Conservation (phyloP, 2,329 filamentous ascomycete species). For the Emmonsia crescens region DNA sequence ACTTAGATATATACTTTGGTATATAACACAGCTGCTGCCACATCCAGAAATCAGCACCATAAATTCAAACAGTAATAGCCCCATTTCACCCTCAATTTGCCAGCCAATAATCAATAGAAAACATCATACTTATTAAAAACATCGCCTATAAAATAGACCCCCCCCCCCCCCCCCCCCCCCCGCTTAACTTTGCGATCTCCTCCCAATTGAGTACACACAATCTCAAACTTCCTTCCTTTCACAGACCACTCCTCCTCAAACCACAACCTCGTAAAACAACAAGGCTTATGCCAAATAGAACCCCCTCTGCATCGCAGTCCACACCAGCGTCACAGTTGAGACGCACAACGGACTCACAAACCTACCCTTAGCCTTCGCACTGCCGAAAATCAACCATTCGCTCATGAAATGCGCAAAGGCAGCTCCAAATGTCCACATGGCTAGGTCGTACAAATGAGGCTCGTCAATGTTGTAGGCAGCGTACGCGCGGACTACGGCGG, state of each 20-base stretch:
- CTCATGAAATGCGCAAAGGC: slow-evolving; percentile 67
- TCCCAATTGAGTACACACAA: not conserved
- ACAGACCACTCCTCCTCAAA: not conserved
- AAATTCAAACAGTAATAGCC: not conserved
- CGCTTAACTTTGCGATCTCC: too few relatives aligned
- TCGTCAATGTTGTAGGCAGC: slow-evolving; percentile 72
- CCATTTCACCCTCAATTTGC: not conserved
- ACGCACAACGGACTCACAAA: slow-evolving; percentile 50
- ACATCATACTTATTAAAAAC: not conserved
- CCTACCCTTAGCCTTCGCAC: slow-evolving; percentile 52
- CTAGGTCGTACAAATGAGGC: slow-evolving; percentile 64
- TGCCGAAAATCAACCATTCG: slow-evolving; percentile 73
- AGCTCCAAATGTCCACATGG: slow-evolving; percentile 69
- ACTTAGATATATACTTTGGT: not conserved
- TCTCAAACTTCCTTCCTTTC: not conserved
- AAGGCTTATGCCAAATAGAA: slow-evolving; percentile 20
- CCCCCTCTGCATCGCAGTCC: slow-evolving; percentile 51
- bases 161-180: too few relatives aligned
- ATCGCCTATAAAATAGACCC: not conserved
- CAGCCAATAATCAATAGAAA: not conserved
- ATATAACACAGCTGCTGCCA: not conserved
- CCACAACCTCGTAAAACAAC: not conserved
- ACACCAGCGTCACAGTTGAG: slow-evolving; percentile 43
- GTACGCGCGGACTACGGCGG: slow-evolving; percentile 66
- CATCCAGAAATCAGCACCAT: not conserved